Base-by-base conservation (phyloP, 306 rosid genomes). In the Lablab purpureus region DNA sequence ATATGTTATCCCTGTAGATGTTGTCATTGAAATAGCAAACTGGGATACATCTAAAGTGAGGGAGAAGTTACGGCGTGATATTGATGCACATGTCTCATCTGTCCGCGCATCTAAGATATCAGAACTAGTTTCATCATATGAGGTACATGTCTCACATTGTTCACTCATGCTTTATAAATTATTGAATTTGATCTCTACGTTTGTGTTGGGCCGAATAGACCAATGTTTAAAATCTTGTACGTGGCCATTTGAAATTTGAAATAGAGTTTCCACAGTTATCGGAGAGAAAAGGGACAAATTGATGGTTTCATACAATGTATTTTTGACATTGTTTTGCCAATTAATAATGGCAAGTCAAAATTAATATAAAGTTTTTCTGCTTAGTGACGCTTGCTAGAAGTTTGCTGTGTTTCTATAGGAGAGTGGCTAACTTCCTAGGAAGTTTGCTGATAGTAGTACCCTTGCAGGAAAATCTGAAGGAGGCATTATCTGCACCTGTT, bases 41-140 rank as follows among this genome's bases (percentile, higher is more conserved):
- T 91, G 97, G 97, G 96, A 91, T 80, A 83, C 94, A 51, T 90
- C 94, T 81, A 91, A 83, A 90, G 89, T 86, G 52, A 87, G 90
- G 88, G 97, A 94, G 82, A 91, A 94, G 82, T 85, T 94, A 76
- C 89, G 58, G 21, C 96, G 94, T 72, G 98, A 94, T 78, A 90
- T 91, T 51, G 94, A 90, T 81, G 89, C 87, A 9, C 97, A 94
- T 74, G 68, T 90, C 78, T 83, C 75, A 46, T 82, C 92, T 32
- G 88, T 90, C 14, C 89, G 88, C 60, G 87, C 83, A 50, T 88
- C 93, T 65, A 94, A 94, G 84, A 83, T 91, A 50, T 82, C 96
- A 22, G 97, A 94, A 81, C 86, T 94, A 67, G 84, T 91, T 19
- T 23, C 90, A 18, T 83, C 77, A 13, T 85, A 82, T 71, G 94